Evolutionary conservation across 2,329 filamentous ascomycete species (phyloP).

Genomic region (Aspergillus terreus): DNA sequence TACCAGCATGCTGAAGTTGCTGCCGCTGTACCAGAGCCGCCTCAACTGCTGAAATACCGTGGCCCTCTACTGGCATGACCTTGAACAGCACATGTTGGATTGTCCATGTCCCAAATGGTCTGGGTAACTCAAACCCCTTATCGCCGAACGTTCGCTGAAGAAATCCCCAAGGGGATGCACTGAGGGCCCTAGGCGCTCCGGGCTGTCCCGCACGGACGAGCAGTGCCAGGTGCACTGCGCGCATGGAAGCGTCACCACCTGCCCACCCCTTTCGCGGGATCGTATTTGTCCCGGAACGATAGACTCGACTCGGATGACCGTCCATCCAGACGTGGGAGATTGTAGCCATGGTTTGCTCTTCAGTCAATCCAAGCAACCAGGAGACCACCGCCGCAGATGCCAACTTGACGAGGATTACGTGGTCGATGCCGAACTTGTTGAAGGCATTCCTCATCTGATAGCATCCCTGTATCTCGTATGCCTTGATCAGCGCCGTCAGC

Average conservation of each 20-base stretch:
- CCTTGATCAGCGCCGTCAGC: constrained; percentile 35
- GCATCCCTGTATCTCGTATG: constrained; percentile 43
- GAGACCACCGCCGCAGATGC: constrained; percentile 38
- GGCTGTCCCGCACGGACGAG: constrained; percentile 25
- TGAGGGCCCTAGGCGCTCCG: constrained; percentile 29
- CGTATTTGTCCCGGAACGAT: constrained; percentile 32
- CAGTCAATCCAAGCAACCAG: constrained; percentile 34
- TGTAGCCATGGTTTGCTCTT: constrained; percentile 31
- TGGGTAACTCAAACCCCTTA: constrained; percentile 14
- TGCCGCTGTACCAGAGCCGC: constrained; percentile 21
- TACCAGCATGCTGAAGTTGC: constrained; percentile 9
- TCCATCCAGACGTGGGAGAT: constrained; percentile 42
- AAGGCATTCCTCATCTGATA: constrained; percentile 37
- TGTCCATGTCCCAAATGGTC: constrained; percentile 18
- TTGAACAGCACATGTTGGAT: constrained; percentile 24
- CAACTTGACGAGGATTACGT: constrained; percentile 41
- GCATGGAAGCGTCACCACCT: constrained; percentile 38
- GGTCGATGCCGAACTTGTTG: constrained; percentile 40
- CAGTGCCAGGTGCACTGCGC: constrained; percentile 37
- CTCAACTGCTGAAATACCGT: constrained; percentile 32
- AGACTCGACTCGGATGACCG: constrained; percentile 33
- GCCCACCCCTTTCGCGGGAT: constrained; percentile 43
- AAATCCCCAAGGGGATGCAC: constrained; percentile 35
- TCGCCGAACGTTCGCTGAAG: constrained; percentile 22
- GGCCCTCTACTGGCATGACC: constrained; percentile 30